Percentiles rank a stretch among this genome's conserved stretches.
phyloP scores from a whole-genome alignment of 768 basidiomycete genomes.

The Tubosaeta sp. region DNA sequence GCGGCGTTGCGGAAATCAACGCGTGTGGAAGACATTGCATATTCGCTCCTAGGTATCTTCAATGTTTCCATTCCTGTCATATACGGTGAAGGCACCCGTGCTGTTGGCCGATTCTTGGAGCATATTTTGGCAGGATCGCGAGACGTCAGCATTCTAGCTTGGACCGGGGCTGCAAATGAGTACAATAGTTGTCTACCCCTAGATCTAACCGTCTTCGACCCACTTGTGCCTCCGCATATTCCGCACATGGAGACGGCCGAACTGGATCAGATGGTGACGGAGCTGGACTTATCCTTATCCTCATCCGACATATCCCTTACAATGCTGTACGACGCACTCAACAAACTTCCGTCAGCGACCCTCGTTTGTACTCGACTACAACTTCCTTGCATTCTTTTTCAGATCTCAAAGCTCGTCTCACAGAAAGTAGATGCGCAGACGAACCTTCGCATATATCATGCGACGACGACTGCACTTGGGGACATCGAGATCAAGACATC shows the following conservation, averaged over 20 bases:
- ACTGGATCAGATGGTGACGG: not conserved
- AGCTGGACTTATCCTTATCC: not conserved
- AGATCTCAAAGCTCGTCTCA: not conserved
- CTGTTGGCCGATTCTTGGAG: slow-evolving; percentile 13
- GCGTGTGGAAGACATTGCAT: slow-evolving; percentile 6
- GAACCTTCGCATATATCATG: not conserved
- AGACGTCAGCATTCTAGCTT: slow-evolving; percentile 11
- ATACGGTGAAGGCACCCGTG: slow-evolving; percentile 11
- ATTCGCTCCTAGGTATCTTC: slow-evolving; percentile 16
- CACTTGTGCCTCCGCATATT: slow-evolving; percentile 1
- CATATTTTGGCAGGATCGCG: slow-evolving; percentile 10
- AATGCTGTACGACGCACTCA: not conserved
- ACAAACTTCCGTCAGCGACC: not conserved
- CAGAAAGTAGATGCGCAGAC: not conserved
- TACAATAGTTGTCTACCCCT: slow-evolving; percentile 4
- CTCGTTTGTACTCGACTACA: slow-evolving; percentile 1
- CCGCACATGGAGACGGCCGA: not conserved
- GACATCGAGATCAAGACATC: slow-evolving; percentile 1
- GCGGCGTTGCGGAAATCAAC: slow-evolving; percentile 10
- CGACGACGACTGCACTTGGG: not conserved
- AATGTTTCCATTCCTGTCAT: slow-evolving; percentile 4
- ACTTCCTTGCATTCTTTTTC: slow-evolving; percentile 2
- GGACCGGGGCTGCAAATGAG: slow-evolving; percentile 5
- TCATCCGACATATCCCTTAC: not conserved
- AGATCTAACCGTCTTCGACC: slow-evolving; percentile 3